phyloP scores from a whole-genome alignment of 2,329 filamentous ascomycete genomes.

The Xylaria sp. region DNA sequence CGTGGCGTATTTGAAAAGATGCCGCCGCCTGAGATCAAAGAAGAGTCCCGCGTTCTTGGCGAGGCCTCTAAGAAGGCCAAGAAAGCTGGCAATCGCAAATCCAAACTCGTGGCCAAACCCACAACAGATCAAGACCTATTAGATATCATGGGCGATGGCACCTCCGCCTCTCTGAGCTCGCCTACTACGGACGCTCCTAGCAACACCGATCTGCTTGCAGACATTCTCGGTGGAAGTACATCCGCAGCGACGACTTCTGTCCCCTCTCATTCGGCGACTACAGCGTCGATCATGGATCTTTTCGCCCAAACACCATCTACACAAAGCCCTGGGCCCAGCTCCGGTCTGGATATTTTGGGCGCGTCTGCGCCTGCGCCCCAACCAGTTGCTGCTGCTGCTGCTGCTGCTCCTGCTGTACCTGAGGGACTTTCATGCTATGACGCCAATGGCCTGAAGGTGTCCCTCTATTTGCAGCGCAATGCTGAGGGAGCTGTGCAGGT shows the following conservation, averaged over 20 bases:
- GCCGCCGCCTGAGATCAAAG: slow-evolving; percentile 94
- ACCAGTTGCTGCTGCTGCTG: slow-evolving; percentile 35
- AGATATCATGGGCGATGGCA: slow-evolving; percentile 79
- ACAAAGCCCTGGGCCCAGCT: slow-evolving; percentile 42
- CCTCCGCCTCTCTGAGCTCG: slow-evolving; percentile 55
- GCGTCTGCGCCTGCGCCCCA: slow-evolving; percentile 42
- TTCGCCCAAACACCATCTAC: slow-evolving; percentile 51
- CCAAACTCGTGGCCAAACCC: slow-evolving; percentile 67
- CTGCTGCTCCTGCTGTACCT: slow-evolving; percentile 40
- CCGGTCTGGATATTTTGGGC: slow-evolving; percentile 47
- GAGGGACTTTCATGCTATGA: slow-evolving; percentile 69
- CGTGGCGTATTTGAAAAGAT: slow-evolving; percentile 93
- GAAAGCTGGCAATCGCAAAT: slow-evolving; percentile 66
- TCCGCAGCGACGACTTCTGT: slow-evolving; percentile 44
- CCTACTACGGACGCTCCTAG: slow-evolving; percentile 55
- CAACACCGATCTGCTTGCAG: slow-evolving; percentile 81
- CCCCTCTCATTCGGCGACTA: slow-evolving; percentile 50
- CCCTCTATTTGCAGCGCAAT: slow-evolving; percentile 78
- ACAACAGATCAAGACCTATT: slow-evolving; percentile 81
- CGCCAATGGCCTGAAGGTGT: slow-evolving; percentile 77
- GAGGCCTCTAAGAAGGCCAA: slow-evolving; percentile 66
- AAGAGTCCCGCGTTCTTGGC: slow-evolving; percentile 86
- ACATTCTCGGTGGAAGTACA: slow-evolving; percentile 70
- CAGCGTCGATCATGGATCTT: slow-evolving; percentile 83
- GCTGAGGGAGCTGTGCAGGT: slow-evolving; percentile 75